Percentiles rank a stretch among this genome's conserved stretches.
Conservation (phyloP, 208 protist genomes). For the Leishmania turanica region DNA sequence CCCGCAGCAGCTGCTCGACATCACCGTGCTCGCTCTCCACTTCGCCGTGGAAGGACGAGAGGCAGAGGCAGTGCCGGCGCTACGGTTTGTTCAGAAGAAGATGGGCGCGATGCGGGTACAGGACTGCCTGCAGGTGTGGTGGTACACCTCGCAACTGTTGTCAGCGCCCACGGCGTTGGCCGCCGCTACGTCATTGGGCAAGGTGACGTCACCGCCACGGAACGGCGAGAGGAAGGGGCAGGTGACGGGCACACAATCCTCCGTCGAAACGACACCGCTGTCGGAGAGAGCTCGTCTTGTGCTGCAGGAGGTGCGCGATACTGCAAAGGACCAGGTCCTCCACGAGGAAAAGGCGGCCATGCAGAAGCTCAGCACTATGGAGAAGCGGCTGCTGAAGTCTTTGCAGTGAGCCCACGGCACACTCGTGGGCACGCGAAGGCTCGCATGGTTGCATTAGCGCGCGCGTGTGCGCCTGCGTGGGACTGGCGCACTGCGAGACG, state of each 20-base stretch:
- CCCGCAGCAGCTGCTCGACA: conserved; percentile 49
- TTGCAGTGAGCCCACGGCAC: conserved; percentile 10
- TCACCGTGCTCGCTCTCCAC: conserved; percentile 35
- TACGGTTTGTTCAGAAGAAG: conserved; percentile 44
- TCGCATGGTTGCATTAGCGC: not conserved
- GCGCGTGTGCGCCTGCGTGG: not conserved
- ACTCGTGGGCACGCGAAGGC: not conserved
- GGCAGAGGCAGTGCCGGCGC: conserved; percentile 16
- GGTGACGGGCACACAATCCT: not conserved
- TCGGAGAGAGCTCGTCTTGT: conserved; percentile 21
- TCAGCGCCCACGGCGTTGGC: not conserved
- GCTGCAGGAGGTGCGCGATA: conserved; percentile 27
- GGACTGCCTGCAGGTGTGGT: conserved; percentile 52
- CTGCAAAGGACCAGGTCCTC: conserved; percentile 21
- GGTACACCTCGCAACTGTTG: conserved; percentile 29
- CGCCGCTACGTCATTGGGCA: not conserved
- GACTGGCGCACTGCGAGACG: not conserved
- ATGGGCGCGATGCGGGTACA: conserved; percentile 47
- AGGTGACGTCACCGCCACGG: not conserved
- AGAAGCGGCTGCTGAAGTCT: conserved; percentile 20
- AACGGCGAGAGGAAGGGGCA: not conserved
- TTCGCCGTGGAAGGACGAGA: conserved; percentile 13
- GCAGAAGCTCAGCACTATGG: conserved; percentile 37
- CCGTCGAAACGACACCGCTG: not conserved
- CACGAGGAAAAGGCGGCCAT: conserved; percentile 12